A percentile compares a stretch with the other conserved stretches of the same genome.
Conservation (phyloP, 257 asterid species). For the Ocimum tenuiflorum region DNA sequence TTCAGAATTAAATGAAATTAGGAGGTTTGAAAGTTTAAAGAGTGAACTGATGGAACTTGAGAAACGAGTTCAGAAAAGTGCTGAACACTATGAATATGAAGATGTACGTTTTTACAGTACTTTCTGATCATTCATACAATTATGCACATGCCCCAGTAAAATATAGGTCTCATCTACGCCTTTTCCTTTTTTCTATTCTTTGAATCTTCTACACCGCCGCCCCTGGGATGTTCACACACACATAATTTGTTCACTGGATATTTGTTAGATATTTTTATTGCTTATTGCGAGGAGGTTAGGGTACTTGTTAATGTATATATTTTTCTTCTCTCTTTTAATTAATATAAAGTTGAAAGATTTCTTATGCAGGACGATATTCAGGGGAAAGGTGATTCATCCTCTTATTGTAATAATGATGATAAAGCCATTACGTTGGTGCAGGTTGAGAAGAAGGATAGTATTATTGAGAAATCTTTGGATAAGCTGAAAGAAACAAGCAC, state of each 20-base stretch:
- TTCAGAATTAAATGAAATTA: constrained; percentile 58
- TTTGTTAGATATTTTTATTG: no score
- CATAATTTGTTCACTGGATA: no score
- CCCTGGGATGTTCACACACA: no score
- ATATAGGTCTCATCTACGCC: background rate
- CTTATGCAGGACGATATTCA: constrained; percentile 61
- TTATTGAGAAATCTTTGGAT: constrained; percentile 73
- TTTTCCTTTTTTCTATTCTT: no score
- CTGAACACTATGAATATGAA: constrained; percentile 47
- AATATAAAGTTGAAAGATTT: constrained; percentile 17
- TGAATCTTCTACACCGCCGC: no score
- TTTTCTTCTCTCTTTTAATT: no score
- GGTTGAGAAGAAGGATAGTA: constrained; percentile 56
- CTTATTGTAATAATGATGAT: constrained; percentile 28
- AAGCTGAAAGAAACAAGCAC: constrained; percentile 89
- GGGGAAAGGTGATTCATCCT: constrained; percentile 36
- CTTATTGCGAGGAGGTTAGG: no score
- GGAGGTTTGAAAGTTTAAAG: constrained; percentile 69
- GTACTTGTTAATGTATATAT: no score
- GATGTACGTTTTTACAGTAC: constrained; percentile 44
- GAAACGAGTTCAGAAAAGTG: constrained; percentile 77
- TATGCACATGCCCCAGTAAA: background rate
- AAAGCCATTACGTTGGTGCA: constrained; percentile 37
- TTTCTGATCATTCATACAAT: background rate
- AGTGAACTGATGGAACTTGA: constrained; percentile 84